These are phyloP conservation scores for Backusella macrospora DNA, from an alignment of 192 early-diverging fungal genomes.

Conservation along the genomic window DNA sequence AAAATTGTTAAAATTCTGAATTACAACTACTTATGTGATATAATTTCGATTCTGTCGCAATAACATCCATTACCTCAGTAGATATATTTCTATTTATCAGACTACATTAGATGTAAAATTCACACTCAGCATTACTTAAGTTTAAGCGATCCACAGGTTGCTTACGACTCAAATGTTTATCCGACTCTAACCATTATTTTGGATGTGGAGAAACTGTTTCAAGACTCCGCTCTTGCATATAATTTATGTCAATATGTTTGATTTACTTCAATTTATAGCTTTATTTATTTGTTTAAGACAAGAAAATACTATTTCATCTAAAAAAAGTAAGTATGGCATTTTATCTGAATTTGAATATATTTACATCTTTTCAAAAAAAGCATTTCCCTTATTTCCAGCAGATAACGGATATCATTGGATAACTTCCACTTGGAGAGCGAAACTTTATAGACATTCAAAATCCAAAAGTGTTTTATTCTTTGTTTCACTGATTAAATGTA, in stretches of 20 bases:
- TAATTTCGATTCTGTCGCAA: too few relatives aligned
- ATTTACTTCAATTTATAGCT: background rate
- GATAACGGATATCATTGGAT: background rate
- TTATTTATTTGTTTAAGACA: background rate
- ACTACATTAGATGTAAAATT: background rate
- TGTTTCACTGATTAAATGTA: background rate
- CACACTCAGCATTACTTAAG: background rate
- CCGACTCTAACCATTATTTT: background rate
- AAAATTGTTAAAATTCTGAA: background rate
- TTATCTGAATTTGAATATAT: background rate
- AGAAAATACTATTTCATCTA: background rate
- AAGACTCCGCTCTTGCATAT: background rate
- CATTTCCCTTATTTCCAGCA: background rate
- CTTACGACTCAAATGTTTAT: background rate
- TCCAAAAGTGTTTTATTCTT: background rate
- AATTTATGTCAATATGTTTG: background rate
- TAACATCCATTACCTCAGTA: too few relatives aligned
- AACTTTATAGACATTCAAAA: too few relatives aligned
- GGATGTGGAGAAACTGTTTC: constrained; percentile 12
- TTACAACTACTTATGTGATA: too few relatives aligned
- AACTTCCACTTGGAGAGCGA: background rate
- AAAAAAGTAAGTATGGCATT: background rate
- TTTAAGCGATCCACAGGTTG: background rate
- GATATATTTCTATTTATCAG: background rate
- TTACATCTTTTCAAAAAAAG: background rate